Evolutionary conservation across 805 yeast genomes (phyloP), one percentile per base, ranked within the genome.

Genomic region (Zygotorulaspora chibaensis): DNA sequence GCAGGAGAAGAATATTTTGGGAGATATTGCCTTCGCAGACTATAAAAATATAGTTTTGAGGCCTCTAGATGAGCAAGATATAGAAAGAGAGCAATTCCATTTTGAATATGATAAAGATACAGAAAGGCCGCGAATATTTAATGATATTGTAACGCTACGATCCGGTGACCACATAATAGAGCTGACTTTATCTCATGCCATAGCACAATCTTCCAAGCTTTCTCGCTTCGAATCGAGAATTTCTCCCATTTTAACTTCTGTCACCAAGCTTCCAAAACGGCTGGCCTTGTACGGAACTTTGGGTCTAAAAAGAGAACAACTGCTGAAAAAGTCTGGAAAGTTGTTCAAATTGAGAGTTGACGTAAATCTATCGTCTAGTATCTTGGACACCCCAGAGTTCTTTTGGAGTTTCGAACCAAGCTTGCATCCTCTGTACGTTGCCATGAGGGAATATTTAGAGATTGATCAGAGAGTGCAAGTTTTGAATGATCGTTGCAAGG

Each of bases 321-420:
- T 93, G 18, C 63, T 91, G 51, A 87, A 84, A 59, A 88, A 91
- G 59, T 86, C 96, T 1, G 99, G 99, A 7, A 82, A 84, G 61
- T 69, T 93, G 38, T 91, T 91, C 72, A 90, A 89, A 57, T 66
- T 93, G 25, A 73, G 98, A 40, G 96, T 90, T 11, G 98, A 93
- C 65, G 97, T 93, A 4, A 93, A 93, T 62, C 69, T 93, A 40
- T 83, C 91, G 3, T 87, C 96, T 9, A 87, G 87, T 52, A 89
- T 93, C 17, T 72, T 93, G 43, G 99, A 93, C 59, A 89, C 96
- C 0, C 99, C 99, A 0, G 96, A 88, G 51, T 89, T 87, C 60
- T 93, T 93, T 65, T 93, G 99, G 99, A 86, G 90, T 41, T 77
- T 75, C 51, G 99, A 93, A 67, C 99, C 99, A 4, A 90, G 96